phyloP scores from a whole-genome alignment of 352 stramenopile genomes.

The Pythium diclinum region DNA sequence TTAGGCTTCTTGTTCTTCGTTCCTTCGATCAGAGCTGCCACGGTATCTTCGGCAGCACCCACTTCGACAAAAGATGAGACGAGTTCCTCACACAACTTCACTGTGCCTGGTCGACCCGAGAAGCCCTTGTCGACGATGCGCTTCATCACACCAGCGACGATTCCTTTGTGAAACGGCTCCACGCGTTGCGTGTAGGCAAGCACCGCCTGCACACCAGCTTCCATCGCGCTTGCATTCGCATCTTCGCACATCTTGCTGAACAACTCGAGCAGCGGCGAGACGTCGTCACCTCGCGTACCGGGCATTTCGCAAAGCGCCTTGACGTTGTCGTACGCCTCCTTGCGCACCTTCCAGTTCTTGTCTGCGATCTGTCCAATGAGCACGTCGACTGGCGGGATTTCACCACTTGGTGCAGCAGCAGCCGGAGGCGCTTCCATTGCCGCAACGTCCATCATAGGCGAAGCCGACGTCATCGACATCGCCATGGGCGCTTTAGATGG shows the following conservation, averaged over 20 bases:
- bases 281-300: slow-evolving; percentile 40
- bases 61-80: slow-evolving; percentile 70
- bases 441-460: slow-evolving; percentile 5
- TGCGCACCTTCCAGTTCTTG: slow-evolving; percentile 87
- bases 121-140: slow-evolving; percentile 84
- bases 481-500: slow-evolving; percentile 5
- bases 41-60: slow-evolving; percentile 72
- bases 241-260: slow-evolving; percentile 85
- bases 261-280: slow-evolving; percentile 49
- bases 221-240: slow-evolving; percentile 75
- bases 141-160: slow-evolving; percentile 71
- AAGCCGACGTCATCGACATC: not conserved
- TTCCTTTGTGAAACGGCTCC: slow-evolving; percentile 63
- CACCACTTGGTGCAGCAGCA: slow-evolving; percentile 3
- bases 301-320: slow-evolving; percentile 59
- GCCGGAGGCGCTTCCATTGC: slow-evolving; percentile 14
- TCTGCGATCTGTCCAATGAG: slow-evolving; percentile 61
- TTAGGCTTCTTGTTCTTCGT: slow-evolving; percentile 88
- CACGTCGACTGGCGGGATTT: slow-evolving; percentile 39
- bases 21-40: slow-evolving; percentile 71
- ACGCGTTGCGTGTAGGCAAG: slow-evolving; percentile 66
- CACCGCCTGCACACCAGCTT: slow-evolving; percentile 69
- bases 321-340: slow-evolving; percentile 76
- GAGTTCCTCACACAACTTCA: slow-evolving; percentile 79
- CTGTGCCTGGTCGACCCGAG: slow-evolving; percentile 63